Evolutionary conservation across 2,329 filamentous ascomycete species (phyloP).

Genomic region (Fusarium bactridioides): DNA sequence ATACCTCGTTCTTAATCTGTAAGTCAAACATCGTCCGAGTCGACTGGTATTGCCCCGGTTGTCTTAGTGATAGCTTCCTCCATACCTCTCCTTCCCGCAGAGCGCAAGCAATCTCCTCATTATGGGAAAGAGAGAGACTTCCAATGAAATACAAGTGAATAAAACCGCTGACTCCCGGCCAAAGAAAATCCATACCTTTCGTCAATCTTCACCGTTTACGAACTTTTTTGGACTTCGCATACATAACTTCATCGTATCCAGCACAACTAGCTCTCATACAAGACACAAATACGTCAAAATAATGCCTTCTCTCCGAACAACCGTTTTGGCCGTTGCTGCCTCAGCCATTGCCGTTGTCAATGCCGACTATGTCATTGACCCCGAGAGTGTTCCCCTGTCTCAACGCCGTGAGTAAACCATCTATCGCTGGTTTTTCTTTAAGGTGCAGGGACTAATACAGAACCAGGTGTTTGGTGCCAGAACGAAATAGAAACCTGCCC

Average conservation of each 20-base stretch:
- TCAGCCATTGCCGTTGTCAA: constrained; percentile 60
- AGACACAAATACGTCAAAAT: constrained; percentile 27
- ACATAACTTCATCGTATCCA: constrained; percentile 12
- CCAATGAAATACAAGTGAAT: neutral
- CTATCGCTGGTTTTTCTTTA: neutral
- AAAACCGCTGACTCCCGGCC: constrained; percentile 22
- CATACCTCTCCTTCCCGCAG: constrained; percentile 23
- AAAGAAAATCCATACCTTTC: constrained; percentile 7
- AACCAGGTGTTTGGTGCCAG: constrained; percentile 69
- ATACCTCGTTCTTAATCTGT: constrained; percentile 13
- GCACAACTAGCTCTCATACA: neutral
- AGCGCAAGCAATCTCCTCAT: neutral
- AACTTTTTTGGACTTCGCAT: constrained; percentile 9
- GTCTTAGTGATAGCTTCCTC: constrained; percentile 20
- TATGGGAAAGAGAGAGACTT: neutral
- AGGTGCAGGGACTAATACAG: constrained; percentile 29
- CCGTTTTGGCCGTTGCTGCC: constrained; percentile 63
- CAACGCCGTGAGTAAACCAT: constrained; percentile 57
- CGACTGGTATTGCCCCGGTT: constrained; percentile 11
- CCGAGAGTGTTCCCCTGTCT: constrained; percentile 62
- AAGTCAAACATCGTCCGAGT: constrained; percentile 8
- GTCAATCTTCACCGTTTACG: constrained; percentile 15
- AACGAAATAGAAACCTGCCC: constrained; percentile 72
- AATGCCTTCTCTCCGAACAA: constrained; percentile 65
- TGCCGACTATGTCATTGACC: constrained; percentile 69